Percentiles rank a stretch among this genome's conserved stretches.
Evolutionary conservation across 106 monocot genomes (phyloP).

Genomic region (Chionographis japonica): DNA sequence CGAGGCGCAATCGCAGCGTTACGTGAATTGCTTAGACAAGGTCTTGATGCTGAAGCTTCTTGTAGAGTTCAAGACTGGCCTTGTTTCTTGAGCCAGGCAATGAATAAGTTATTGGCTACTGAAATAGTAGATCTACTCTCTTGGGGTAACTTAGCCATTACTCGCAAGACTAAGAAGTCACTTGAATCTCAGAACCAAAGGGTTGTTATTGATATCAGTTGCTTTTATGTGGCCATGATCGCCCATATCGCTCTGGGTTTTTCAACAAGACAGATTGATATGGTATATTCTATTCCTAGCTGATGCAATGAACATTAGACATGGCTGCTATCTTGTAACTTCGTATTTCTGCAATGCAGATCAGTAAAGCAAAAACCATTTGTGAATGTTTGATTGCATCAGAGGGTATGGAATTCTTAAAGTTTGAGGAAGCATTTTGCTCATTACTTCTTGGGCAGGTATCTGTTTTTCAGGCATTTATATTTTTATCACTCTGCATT

Average conservation of each 20-base stretch:
- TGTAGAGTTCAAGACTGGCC: constrained; percentile 94
- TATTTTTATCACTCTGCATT: background rate
- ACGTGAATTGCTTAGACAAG: constrained; percentile 86
- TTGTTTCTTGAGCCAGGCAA: constrained; percentile 65
- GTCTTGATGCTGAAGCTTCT: constrained; percentile 81
- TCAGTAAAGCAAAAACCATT: constrained; percentile 69
- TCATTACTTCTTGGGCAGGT: constrained; percentile 92
- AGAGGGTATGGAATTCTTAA: constrained; percentile 69
- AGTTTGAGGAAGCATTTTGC: constrained; percentile 84
- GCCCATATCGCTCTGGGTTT: constrained; percentile 93
- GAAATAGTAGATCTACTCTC: constrained; percentile 89
- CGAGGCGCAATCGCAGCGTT: constrained; percentile 73
- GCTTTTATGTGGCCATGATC: constrained; percentile 76
- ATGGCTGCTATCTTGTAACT: background rate
- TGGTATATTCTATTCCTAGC: constrained; percentile 41
- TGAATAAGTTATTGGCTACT: constrained; percentile 58
- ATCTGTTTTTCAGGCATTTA: constrained; percentile 4
- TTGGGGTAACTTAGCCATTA: constrained; percentile 69
- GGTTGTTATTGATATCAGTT: constrained; percentile 70
- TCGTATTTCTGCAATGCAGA: constrained; percentile 31
- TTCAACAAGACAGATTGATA: constrained; percentile 67
- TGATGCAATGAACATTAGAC: background rate
- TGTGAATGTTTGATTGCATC: constrained; percentile 82
- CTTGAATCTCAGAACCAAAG: constrained; percentile 86
- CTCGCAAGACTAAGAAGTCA: constrained; percentile 84